Conservation (phyloP, 2,329 filamentous ascomycete species). For the Fusarium poae region DNA sequence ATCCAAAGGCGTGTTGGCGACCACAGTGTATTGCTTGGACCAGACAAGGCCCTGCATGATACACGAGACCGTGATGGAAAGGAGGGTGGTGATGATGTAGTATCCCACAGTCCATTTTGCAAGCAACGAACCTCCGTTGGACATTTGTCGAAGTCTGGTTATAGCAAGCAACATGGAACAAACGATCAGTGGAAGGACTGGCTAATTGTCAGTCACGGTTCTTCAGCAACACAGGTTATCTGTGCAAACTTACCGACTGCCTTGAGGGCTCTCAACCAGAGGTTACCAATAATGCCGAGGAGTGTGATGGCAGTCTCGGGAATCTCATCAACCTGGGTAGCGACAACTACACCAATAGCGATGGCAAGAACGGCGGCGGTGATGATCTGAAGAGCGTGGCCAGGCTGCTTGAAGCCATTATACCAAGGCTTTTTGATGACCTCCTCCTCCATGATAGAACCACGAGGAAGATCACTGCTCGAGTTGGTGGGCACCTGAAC, state of each 20-base stretch:
- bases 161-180: constrained; percentile 66
- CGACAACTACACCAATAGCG: constrained; percentile 62
- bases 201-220: constrained; percentile 5
- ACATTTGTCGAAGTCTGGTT: constrained; percentile 62
- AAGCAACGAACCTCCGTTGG: constrained; percentile 58
- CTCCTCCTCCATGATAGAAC: constrained; percentile 23
- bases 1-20: constrained; percentile 51
- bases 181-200: constrained; percentile 65
- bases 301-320: constrained; percentile 56
- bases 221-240: not conserved
- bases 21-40: constrained; percentile 59
- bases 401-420: constrained; percentile 57
- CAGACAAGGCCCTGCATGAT: constrained; percentile 63
- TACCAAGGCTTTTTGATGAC: constrained; percentile 53
- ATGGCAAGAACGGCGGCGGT: constrained; percentile 62
- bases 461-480: constrained; percentile 23
- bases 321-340: constrained; percentile 57
- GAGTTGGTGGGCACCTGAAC: constrained; percentile 41
- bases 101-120: constrained; percentile 64
- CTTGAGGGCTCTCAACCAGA: constrained; percentile 64
- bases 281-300: constrained; percentile 61
- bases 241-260: constrained; percentile 58
- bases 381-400: constrained; percentile 64
- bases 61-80: constrained; percentile 62
- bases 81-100: constrained; percentile 63